phyloP scores from a whole-genome alignment of 441 rosid genomes.

The Eruca vesicaria region DNA sequence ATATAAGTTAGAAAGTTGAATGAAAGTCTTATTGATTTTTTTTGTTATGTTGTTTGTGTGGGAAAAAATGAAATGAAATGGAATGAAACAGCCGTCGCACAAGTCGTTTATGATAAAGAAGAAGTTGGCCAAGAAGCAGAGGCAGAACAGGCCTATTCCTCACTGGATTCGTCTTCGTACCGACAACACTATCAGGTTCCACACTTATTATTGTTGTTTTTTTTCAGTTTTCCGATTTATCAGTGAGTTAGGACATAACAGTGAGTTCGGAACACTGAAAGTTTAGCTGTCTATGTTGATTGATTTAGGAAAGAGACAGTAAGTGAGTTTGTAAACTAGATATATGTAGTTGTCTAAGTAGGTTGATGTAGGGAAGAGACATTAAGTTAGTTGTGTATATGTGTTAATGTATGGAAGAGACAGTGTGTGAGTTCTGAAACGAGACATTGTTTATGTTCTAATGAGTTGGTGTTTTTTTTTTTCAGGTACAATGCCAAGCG shows the following conservation, averaged over 20 bases:
- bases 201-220: neutral
- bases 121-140: slow-evolving; percentile 88
- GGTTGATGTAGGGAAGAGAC: neutral
- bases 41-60: neutral
- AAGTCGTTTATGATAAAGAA: slow-evolving; percentile 80
- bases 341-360: neutral
- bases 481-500: slow-evolving; percentile 93
- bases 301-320: neutral
- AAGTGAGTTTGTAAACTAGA: neutral
- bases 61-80: neutral
- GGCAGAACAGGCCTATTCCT: slow-evolving; percentile 93
- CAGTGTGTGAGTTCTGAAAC: neutral
- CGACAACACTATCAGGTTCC: slow-evolving; percentile 82
- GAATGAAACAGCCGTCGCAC: slow-evolving; percentile 71
- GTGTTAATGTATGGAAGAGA: neutral
- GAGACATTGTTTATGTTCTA: neutral
- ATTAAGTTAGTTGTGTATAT: neutral
- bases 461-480: neutral
- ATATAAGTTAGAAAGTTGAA: neutral
- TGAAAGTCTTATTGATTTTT: neutral
- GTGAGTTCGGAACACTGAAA: neutral
- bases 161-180: slow-evolving; percentile 88
- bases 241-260: neutral
- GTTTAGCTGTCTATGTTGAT: neutral
- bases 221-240: neutral